phyloP scores from a whole-genome alignment of 768 basidiomycete genomes.

The Tylopilus balloui region DNA sequence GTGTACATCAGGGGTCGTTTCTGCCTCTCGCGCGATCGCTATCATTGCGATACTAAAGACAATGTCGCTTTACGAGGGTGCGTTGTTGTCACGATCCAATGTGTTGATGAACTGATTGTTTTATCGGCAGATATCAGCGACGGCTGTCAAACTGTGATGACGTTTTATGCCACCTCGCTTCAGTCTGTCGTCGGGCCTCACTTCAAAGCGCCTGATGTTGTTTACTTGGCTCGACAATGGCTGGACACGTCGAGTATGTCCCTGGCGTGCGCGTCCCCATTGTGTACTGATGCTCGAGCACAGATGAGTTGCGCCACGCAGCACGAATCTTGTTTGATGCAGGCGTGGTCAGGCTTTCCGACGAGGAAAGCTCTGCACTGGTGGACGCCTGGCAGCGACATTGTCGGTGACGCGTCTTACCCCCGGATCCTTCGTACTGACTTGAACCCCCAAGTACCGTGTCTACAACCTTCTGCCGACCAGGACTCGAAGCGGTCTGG shows the following conservation, averaged over 20 bases:
- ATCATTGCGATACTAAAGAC: constrained; percentile 66
- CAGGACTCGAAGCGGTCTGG: constrained; percentile 57
- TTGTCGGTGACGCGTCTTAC: constrained; percentile 37
- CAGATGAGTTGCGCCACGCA: constrained; percentile 74
- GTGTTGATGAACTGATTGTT: background rate
- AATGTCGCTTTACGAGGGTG: constrained; percentile 73
- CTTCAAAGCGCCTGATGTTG: constrained; percentile 67
- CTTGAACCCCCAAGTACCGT: constrained; percentile 45
- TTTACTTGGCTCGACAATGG: constrained; percentile 71
- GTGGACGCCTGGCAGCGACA: constrained; percentile 63
- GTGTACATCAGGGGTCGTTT: constrained; percentile 67
- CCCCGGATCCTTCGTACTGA: constrained; percentile 8
- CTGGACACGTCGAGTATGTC: constrained; percentile 66
- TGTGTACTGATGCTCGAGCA: constrained; percentile 6
- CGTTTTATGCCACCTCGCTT: constrained; percentile 77
- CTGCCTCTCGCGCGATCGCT: constrained; percentile 65
- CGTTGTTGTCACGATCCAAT: background rate
- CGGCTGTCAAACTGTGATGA: constrained; percentile 65
- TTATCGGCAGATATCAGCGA: constrained; percentile 55
- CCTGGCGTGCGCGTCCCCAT: background rate
- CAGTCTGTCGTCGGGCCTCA: constrained; percentile 51
- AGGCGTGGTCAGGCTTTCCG: constrained; percentile 58
- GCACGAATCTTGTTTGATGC: constrained; percentile 78
- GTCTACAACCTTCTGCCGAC: constrained; percentile 54
- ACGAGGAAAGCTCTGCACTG: constrained; percentile 56